Base-by-base conservation (phyloP, 352 stramenopile species). In the Aphanomyces invadans region DNA sequence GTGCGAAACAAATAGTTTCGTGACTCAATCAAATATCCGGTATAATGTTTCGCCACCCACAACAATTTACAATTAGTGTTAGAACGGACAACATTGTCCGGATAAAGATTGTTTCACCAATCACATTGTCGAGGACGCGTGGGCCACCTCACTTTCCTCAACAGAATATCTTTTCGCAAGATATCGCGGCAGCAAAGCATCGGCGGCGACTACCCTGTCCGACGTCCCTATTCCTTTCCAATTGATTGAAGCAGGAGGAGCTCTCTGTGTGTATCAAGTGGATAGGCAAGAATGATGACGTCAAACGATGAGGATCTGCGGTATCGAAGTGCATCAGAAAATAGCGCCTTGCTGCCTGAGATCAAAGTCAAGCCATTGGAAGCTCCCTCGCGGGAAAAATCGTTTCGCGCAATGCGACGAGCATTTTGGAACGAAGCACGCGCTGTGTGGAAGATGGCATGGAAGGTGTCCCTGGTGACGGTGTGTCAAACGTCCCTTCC, bases 371-470 rank as follows among this genome's bases (percentile, higher is more conserved):
- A 59, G 32, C 32, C 52, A 36, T 38, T 65, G 15, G 45, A 60
- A 44, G 29, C 15, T 15, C 46, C 19, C 21, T 29, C 48, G 28
- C 12, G 10, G 19, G 28, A 29, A 7, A 38, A 42, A 29, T 45
- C 42, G 21, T 57, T 55, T 26, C 31, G 38, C 19, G 25, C 21
- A 15, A 44, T 11, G 49, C 29, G 44, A 26, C 25, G 78, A 19
- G 74, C 78, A 15, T 76, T 74, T 51, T 53, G 65, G n/a, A 74
- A 87, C 38, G 83, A 91, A 61, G 77, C 79, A 33, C 74, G 71
- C 42, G 75, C 80, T 64, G 87, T 92, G 69, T 92, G 81, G 81
- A 79, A 70, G 65, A 90, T 92, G 84, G 84, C 79, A 55, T 92
- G 80, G 82, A 85, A 90, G 64, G 84, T 92, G 49, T 89, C 78